phyloP scores from a whole-genome alignment of 495 filamentous ascomycete genomes.

The Neurospora sp. region DNA sequence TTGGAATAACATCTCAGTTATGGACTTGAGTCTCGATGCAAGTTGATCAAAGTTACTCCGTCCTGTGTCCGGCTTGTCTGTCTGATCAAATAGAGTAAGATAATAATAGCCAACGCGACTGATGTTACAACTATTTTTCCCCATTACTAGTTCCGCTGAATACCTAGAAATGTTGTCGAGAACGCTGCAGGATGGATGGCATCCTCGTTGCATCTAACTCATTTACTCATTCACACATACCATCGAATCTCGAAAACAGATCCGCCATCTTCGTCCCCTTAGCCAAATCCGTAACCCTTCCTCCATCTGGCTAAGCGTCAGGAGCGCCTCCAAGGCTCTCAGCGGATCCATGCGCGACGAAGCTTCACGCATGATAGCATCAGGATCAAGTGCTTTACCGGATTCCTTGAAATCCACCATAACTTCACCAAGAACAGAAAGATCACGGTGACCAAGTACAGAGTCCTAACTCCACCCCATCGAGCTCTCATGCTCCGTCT shows the following conservation, averaged over 20 bases:
- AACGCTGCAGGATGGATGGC: background rate
- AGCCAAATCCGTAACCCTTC: background rate
- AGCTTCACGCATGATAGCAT: background rate
- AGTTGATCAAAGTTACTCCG: background rate
- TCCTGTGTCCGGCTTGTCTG: background rate
- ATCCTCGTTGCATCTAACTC: background rate
- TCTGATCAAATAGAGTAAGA: background rate
- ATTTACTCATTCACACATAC: background rate
- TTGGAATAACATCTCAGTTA: background rate
- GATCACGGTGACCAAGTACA: background rate
- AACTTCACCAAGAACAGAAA: background rate
- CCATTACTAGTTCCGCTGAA: background rate
- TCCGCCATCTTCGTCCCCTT: background rate
- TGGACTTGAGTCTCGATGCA: background rate
- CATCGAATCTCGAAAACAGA: background rate
- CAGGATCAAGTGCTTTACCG: background rate
- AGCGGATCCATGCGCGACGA: background rate
- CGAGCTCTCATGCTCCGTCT: background rate
- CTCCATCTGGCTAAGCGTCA: background rate
- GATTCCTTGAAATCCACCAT: background rate
- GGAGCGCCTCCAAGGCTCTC: background rate
- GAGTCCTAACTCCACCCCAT: background rate
- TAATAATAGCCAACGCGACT: background rate
- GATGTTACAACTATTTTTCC: background rate
- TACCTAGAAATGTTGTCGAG: background rate